These are phyloP conservation scores for Lachancea nothofagi DNA, from an alignment of 805 yeast genomes.

Conservation along the genomic window DNA sequence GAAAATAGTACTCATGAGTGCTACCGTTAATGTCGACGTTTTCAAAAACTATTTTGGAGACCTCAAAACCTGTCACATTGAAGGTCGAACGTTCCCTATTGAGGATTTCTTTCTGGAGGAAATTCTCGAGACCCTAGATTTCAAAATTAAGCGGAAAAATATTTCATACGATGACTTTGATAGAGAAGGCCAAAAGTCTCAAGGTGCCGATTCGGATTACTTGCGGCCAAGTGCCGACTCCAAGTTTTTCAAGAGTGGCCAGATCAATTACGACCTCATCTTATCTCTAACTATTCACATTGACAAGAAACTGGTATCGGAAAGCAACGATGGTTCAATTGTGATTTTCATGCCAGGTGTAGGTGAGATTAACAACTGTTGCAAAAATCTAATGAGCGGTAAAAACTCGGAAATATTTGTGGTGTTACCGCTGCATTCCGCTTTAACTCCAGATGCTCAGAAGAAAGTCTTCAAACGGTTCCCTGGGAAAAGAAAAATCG, in stretches of 20 bases:
- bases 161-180: conserved; percentile 15
- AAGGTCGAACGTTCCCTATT: conserved; percentile 93
- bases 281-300: conserved; percentile 49
- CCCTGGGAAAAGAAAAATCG: conserved; percentile 86
- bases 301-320: conserved; percentile 42
- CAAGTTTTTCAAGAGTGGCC: conserved; percentile 57
- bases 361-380: conserved; percentile 70
- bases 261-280: conserved; percentile 70
- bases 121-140: conserved; percentile 53
- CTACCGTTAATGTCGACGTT: conserved; percentile 72
- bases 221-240: conserved; percentile 60
- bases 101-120: conserved; percentile 68
- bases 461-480: conserved; percentile 85
- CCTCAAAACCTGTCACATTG: conserved; percentile 70
- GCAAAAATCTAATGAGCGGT: conserved; percentile 18
- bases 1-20: conserved; percentile 91
- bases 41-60: conserved; percentile 61
- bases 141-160: conserved; percentile 38
- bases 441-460: conserved; percentile 90
- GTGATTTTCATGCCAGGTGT: conserved; percentile 87
- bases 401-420: conserved; percentile 8
- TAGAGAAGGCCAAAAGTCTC: conserved; percentile 18
- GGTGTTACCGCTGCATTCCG: conserved; percentile 75
- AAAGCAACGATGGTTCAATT: conserved; percentile 59
- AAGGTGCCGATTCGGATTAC: conserved; percentile 34